Evolutionary conservation across 192 early-diverging fungal genomes (phyloP).

Genomic region (Jimgerdemannia lactiflua): DNA sequence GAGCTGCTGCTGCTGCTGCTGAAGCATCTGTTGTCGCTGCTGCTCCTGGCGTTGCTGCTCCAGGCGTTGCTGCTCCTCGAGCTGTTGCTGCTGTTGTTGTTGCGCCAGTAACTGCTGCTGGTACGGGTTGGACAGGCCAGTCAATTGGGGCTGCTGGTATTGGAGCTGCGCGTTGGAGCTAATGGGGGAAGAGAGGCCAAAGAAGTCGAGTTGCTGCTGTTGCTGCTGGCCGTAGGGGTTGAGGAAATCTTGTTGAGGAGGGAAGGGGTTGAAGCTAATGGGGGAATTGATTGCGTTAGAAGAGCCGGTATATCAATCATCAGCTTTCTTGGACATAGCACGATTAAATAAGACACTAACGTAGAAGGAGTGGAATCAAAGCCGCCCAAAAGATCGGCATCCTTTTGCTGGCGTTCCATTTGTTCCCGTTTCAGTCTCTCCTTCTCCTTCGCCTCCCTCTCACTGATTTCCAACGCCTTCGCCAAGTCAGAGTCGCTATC

Average conservation of each 20-base stretch:
- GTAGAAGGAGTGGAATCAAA: not conserved
- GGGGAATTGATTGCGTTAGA: conserved; percentile 1
- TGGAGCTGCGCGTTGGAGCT: conserved; percentile 16
- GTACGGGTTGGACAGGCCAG: conserved; percentile 16
- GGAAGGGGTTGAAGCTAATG: conserved; percentile 12
- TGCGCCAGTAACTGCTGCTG: conserved; percentile 11
- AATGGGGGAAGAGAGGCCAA: conserved; percentile 8
- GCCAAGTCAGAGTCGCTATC: conserved; percentile 21
- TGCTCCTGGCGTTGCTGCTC: conserved; percentile 6
- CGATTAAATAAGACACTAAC: not conserved
- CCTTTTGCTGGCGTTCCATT: conserved; percentile 14
- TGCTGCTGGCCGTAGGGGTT: conserved; percentile 24
- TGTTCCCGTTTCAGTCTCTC: conserved; percentile 22
- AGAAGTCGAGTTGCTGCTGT: conserved; percentile 4
- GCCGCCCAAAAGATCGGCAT: conserved; percentile 15
- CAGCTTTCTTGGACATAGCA: not conserved
- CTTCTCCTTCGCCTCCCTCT: conserved; percentile 28
- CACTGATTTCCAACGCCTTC: conserved; percentile 26
- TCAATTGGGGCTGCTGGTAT: conserved; percentile 6
- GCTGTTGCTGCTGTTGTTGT: conserved; percentile 22
- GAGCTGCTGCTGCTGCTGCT: conserved; percentile 1
- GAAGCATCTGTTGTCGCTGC: conserved; percentile 13
- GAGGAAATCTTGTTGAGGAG: conserved; percentile 1
- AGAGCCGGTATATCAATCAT: not conserved
- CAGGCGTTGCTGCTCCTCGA: conserved; percentile 9